A percentile compares a stretch with the other conserved stretches of the same genome.
These are phyloP conservation scores for Parastagonospora avenae DNA, from an alignment of 2,329 filamentous ascomycete species.

Conservation along the genomic window DNA sequence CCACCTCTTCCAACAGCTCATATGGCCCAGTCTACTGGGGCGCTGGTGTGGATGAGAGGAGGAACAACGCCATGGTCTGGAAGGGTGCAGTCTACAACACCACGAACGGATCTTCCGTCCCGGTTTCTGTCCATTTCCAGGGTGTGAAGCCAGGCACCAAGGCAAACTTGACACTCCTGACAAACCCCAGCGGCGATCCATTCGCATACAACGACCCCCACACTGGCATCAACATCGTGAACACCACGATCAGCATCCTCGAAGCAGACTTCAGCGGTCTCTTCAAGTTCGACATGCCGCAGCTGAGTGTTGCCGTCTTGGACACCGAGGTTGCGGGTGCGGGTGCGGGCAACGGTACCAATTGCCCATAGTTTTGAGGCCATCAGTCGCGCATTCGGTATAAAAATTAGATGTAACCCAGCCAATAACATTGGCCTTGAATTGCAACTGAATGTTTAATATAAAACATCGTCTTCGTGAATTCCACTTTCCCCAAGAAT, in stretches of 20 bases:
- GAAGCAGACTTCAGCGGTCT: slow-evolving; percentile 49
- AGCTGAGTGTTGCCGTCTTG: slow-evolving; percentile 62
- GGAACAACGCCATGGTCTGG: slow-evolving; percentile 45
- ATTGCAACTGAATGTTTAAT: too few species aligned
- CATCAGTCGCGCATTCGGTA: not conserved
- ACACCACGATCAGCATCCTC: slow-evolving; percentile 21
- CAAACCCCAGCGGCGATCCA: slow-evolving; percentile 46
- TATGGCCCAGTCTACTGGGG: slow-evolving; percentile 55
- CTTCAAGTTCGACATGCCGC: slow-evolving; percentile 60
- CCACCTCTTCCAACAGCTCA: slow-evolving; percentile 42
- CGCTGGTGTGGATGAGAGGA: slow-evolving; percentile 45
- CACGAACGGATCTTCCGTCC: slow-evolving; percentile 37
- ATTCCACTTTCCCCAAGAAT: too few species aligned
- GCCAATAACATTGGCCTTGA: not conserved
- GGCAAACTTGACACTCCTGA: slow-evolving; percentile 50
- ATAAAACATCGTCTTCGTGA: too few species aligned
- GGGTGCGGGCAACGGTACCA: not conserved
- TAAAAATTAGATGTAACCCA: not conserved
- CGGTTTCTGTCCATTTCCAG: slow-evolving; percentile 36
- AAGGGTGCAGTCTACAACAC: slow-evolving; percentile 58
- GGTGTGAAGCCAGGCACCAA: slow-evolving; percentile 32
- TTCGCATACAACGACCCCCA: slow-evolving; percentile 50
- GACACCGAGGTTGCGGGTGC: slow-evolving; percentile 40
- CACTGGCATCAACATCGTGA: slow-evolving; percentile 55
- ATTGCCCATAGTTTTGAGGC: not conserved